Base-by-base conservation (phyloP, 257 asterid genomes). In the Paraleonurus japonicus region DNA sequence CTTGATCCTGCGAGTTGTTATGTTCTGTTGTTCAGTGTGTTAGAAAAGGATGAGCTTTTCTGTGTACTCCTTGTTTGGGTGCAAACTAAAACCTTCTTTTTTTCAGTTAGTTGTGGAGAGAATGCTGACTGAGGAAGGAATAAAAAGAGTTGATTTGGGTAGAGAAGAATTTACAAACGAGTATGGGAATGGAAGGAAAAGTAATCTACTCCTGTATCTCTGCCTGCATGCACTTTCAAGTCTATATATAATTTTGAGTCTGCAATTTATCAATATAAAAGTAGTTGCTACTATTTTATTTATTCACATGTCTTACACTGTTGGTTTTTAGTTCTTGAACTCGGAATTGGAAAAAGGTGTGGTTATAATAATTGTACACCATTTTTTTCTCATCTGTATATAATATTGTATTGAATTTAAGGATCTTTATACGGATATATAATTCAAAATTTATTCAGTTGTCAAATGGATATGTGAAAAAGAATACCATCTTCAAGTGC, bases 121-220 rank as follows among this genome's bases (percentile, higher is more conserved):
- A 83, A 95, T 95, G 99, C 92, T 95, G 74, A 96, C 85, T 20
- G 85, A 86, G 59, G 96, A 89, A 88, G 99, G 99, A 83, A 80
- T 88, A 74, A 89, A 89, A 80, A 83, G 95, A 85, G 81, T 81
- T 74, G 99, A 95, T 66, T 75, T 95, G 89, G 89, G 95, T 55
- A 83, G 99, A 84, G 99, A 92, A 50, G 98, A 92, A 82, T 95
- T 95, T 71, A 78, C 90, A 20, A 87, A 73, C 87, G 90, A 85
- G 96, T 95, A 60, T 95, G 99, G 99, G 92, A 88, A 74, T 95
- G 99, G 99, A 95, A 95, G 89, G 89, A 89, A 82, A 95, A 92
- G 99, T 95, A 91, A 81, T 64, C 47, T 58, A 50, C 72, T 75
- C 69, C 24, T 72, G 39, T 67, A 51, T 69, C 66, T 71, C 58